These are phyloP conservation scores for Blastobotrys ciferrii DNA, from an alignment of 1,139 yeast genomes.

Conservation along the genomic window DNA sequence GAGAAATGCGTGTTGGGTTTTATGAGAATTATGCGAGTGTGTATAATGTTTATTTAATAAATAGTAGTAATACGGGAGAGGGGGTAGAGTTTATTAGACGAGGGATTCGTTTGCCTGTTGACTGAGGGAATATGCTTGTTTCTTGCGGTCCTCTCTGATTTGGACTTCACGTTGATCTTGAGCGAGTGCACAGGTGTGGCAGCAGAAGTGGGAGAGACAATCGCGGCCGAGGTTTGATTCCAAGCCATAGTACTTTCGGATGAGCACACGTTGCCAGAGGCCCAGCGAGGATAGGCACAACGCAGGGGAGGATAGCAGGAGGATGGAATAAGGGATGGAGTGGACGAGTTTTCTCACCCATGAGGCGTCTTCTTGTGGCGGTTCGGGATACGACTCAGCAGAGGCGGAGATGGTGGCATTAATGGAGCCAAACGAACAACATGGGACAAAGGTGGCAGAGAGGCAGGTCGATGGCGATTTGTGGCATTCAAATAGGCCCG, in stretches of 20 bases:
- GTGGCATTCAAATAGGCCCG: conserved; percentile 22
- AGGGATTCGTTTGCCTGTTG: background rate
- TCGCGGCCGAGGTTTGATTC: conserved; percentile 15
- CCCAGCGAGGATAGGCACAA: conserved; percentile 15
- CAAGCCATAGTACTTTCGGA: conserved; percentile 20
- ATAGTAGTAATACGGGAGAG: no score
- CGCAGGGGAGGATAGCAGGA: conserved; percentile 12
- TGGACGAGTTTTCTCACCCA: conserved; percentile 2
- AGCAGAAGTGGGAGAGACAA: conserved; percentile 17
- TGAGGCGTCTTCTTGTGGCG: conserved; percentile 1
- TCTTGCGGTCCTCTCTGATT: conserved; percentile 15
- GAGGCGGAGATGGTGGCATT: conserved; percentile 12
- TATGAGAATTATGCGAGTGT: no score
- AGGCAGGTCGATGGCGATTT: conserved; percentile 14
- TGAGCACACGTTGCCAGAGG: conserved; percentile 17
- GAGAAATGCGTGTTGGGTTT: no score
- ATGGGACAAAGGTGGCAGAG: conserved; percentile 21
- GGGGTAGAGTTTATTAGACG: no score
- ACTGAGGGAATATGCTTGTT: conserved; percentile 6
- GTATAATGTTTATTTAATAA: no score
- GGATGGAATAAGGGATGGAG: conserved; percentile 16
- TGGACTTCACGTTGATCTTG: conserved; percentile 25
- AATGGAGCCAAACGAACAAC: conserved; percentile 22
- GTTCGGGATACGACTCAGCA: conserved; percentile 2
- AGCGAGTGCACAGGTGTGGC: conserved; percentile 23